Evolutionary conservation across 1,139 yeast species (phyloP).

Genomic region (Wickerhamomyces sp.): DNA sequence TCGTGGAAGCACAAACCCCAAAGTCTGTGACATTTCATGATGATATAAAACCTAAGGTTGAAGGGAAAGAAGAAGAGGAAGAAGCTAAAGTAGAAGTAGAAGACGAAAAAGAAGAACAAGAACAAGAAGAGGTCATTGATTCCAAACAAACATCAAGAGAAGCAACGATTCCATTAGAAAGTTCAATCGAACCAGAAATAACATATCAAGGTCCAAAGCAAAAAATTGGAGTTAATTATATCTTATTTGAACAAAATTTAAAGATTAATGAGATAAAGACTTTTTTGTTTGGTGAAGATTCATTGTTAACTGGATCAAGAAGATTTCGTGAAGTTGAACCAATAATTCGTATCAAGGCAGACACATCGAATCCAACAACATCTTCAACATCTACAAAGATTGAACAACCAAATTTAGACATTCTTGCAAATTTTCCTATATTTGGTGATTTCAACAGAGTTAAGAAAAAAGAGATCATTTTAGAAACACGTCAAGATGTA

Average conservation of each 20-base stretch:
- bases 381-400: not conserved
- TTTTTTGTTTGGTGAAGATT: constrained; percentile 55
- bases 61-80: constrained; percentile 2
- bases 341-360: constrained; percentile 38
- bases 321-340: constrained; percentile 53
- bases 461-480: constrained; percentile 33
- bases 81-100: not conserved
- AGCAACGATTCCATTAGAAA: constrained; percentile 3
- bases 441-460: constrained; percentile 58
- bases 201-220: constrained; percentile 63
- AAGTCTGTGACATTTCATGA: not conserved
- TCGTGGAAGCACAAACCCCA: not conserved
- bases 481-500: constrained; percentile 38
- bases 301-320: constrained; percentile 46
- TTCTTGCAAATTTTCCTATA: constrained; percentile 52
- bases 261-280: constrained; percentile 35
- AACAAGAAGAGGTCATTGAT: constrained; percentile 1
- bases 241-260: constrained; percentile 37
- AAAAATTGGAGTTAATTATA: constrained; percentile 44
- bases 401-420: constrained; percentile 36
- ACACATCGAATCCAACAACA: no score
- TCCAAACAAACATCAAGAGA: constrained; percentile 3
- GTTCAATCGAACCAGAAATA: constrained; percentile 10
- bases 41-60: not conserved
- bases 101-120: not conserved